These are phyloP conservation scores for Fusarium circinatum DNA, from an alignment of 2,329 filamentous ascomycete genomes.

Conservation along the genomic window DNA sequence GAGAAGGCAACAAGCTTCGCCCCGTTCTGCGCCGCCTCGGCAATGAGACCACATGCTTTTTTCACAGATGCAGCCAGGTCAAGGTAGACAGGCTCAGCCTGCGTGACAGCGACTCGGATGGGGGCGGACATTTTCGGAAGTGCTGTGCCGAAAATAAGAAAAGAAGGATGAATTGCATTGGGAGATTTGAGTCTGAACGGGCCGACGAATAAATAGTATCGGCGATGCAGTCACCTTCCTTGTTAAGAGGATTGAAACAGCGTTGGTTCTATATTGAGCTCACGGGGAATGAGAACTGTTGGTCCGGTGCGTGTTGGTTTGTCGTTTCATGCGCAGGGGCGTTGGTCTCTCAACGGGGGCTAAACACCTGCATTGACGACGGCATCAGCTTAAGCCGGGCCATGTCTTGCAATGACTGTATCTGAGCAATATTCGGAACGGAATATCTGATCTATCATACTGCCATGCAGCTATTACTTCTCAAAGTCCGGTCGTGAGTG, in stretches of 20 bases:
- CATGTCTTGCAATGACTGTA: neutral
- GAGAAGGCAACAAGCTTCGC: constrained; percentile 66
- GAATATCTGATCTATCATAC: neutral
- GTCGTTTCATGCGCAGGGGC: neutral
- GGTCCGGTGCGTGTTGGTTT: neutral
- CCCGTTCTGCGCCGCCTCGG: constrained; percentile 51
- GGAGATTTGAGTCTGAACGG: neutral
- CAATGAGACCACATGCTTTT: constrained; percentile 40
- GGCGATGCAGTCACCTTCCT: neutral
- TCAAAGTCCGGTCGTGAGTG: neutral
- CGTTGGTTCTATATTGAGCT: neutral
- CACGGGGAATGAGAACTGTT: neutral
- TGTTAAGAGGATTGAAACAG: neutral
- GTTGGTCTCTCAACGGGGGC: neutral
- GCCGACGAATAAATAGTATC: neutral
- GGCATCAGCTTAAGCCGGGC: neutral
- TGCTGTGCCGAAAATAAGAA: neutral
- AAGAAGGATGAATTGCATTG: neutral
- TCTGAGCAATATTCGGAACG: neutral
- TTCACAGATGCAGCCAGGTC: constrained; percentile 37
- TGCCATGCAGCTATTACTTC: neutral
- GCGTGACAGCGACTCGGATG: constrained; percentile 39
- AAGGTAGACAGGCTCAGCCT: constrained; percentile 44
- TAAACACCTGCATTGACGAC: neutral
- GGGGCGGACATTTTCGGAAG: constrained; percentile 12